Percentiles rank a stretch among this genome's conserved stretches.
These are phyloP conservation scores for Silene conica DNA, from an alignment of 148 eudicot genomes.

Conservation along the genomic window DNA sequence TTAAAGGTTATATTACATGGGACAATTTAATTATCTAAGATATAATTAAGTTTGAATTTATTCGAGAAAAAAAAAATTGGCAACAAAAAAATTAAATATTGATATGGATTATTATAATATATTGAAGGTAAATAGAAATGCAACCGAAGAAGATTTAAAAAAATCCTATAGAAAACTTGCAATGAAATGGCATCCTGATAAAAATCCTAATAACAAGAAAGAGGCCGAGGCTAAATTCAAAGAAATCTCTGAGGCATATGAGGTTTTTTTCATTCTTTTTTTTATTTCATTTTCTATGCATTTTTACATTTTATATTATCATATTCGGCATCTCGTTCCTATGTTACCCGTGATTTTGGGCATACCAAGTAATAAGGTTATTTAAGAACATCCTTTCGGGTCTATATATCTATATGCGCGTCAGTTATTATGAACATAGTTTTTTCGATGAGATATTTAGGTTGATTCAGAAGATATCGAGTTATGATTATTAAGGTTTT, in stretches of 20 bases:
- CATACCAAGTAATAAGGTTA: no score
- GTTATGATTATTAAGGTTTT: no score
- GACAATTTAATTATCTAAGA: not conserved
- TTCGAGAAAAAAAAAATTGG: not conserved
- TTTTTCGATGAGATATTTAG: no score
- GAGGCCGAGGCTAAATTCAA: conserved; percentile 81
- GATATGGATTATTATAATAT: conserved; percentile 64
- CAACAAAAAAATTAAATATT: conserved; percentile 23
- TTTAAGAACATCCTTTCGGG: no score
- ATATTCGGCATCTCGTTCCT: not conserved
- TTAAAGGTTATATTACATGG: not conserved
- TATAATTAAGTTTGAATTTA: not conserved
- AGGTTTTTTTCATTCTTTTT: conserved; percentile 30
- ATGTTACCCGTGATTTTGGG: not conserved
- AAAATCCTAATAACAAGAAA: conserved; percentile 59
- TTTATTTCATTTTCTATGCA: not conserved
- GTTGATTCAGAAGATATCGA: no score
- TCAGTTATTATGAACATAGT: no score
- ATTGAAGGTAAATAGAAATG: conserved; percentile 50
- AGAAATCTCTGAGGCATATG: conserved; percentile 82
- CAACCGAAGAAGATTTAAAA: conserved; percentile 74
- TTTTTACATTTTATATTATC: not conserved
- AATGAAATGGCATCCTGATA: conserved; percentile 92
- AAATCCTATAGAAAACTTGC: conserved; percentile 75
- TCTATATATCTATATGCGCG: no score